phyloP scores from a whole-genome alignment of 2,329 filamentous ascomycete genomes.

The Phyllosticta capitalensis region DNA sequence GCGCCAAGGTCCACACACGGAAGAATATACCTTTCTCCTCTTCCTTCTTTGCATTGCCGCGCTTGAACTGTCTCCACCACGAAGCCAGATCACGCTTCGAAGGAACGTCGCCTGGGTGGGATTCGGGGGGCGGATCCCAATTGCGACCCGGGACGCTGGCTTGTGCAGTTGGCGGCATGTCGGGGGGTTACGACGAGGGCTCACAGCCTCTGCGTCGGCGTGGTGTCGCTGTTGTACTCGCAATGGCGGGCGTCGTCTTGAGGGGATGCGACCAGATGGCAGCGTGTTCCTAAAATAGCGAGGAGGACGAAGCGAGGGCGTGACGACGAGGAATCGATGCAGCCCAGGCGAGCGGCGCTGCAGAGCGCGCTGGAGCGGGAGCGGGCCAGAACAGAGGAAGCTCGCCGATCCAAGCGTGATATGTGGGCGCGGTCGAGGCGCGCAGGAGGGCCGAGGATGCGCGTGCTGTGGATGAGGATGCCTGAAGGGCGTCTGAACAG shows the following conservation, averaged over 20 bases:
- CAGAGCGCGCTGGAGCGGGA: conserved; percentile 1
- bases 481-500: conserved; percentile 7
- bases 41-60: conserved; percentile 50
- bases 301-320: conserved; percentile 10
- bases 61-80: conserved; percentile 94
- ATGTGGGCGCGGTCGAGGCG: not conserved
- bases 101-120: conserved; percentile 57
- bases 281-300: conserved; percentile 11
- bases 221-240: conserved; percentile 6
- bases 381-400: not conserved
- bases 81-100: conserved; percentile 82
- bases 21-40: conserved; percentile 48
- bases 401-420: not conserved
- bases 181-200: conserved; percentile 17
- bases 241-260: conserved; percentile 8
- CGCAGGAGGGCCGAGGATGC: not conserved
- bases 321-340: conserved; percentile 7
- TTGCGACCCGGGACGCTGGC: conserved; percentile 31
- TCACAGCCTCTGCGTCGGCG: conserved; percentile 17
- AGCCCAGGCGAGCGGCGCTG: conserved; percentile 5
- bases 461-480: conserved; percentile 1
- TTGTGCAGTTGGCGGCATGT: conserved; percentile 32
- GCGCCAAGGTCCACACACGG: conserved; percentile 7
- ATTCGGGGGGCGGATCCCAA: conserved; percentile 36
- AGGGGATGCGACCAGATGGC: not conserved